Evolutionary conservation across 768 basidiomycete genomes (phyloP).

Genomic region (Pisolithus orientalis): DNA sequence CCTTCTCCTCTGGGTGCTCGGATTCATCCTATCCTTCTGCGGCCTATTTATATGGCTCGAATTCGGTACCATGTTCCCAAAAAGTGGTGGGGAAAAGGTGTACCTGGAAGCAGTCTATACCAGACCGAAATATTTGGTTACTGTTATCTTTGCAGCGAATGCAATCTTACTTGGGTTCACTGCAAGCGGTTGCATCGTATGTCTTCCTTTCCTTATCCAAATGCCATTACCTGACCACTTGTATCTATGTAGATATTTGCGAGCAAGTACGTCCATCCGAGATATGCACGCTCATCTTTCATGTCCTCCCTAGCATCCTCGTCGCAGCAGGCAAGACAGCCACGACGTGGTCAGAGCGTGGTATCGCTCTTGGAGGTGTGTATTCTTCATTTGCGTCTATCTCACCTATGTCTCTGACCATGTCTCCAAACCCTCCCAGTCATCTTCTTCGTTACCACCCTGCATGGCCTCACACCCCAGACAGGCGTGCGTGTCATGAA

Average conservation of each 20-base stretch:
- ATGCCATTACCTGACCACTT: not conserved
- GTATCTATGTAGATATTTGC: slow-evolving; percentile 23
- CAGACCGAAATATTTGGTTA: slow-evolving; percentile 41
- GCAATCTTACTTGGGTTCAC: slow-evolving; percentile 41
- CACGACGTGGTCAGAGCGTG: slow-evolving; percentile 46
- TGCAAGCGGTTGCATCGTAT: slow-evolving; percentile 43
- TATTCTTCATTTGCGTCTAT: not conserved
- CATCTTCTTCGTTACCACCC: slow-evolving; percentile 41
- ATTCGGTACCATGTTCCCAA: slow-evolving; percentile 57
- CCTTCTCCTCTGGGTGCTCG: slow-evolving; percentile 58
- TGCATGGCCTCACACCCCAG: slow-evolving; percentile 48
- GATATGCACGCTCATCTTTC: not conserved
- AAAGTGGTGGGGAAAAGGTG: slow-evolving; percentile 59
- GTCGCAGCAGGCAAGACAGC: slow-evolving; percentile 36
- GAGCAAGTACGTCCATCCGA: slow-evolving; percentile 23
- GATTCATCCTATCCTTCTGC: slow-evolving; percentile 51
- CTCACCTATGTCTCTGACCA: not conserved
- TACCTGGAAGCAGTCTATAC: slow-evolving; percentile 53
- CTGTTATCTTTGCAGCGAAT: slow-evolving; percentile 42
- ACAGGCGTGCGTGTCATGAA: slow-evolving; percentile 51
- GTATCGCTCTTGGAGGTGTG: slow-evolving; percentile 52
- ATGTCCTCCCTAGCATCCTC: slow-evolving; percentile 35
- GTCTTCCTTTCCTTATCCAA: slow-evolving; percentile 9
- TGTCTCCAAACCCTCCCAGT: slow-evolving; percentile 25
- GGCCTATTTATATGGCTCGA: slow-evolving; percentile 61